Conservation (phyloP, 768 basidiomycete genomes). For the Porphyrellus cyaneotinctus region DNA sequence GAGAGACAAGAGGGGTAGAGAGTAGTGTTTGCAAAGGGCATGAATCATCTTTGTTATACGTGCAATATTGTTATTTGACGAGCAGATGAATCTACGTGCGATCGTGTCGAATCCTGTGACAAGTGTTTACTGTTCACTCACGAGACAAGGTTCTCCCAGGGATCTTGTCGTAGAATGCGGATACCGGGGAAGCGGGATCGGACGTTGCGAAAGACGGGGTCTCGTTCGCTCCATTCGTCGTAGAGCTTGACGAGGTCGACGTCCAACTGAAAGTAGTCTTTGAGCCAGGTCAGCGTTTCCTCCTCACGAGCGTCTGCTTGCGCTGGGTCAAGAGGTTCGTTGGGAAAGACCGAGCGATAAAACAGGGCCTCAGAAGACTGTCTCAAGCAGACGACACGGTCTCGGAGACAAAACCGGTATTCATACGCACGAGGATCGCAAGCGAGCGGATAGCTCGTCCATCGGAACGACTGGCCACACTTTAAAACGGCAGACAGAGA, state of each 20-base stretch:
- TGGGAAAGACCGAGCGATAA: constrained; percentile 69
- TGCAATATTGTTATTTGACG: constrained; percentile 93
- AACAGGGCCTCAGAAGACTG: constrained; percentile 62
- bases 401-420: constrained; percentile 74
- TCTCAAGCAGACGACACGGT: constrained; percentile 80
- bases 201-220: constrained; percentile 68
- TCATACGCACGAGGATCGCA: constrained; percentile 43
- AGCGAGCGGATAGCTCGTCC: constrained; percentile 49
- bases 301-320: constrained; percentile 41
- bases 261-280: constrained; percentile 87
- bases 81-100: constrained; percentile 83
- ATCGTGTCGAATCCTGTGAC: constrained; percentile 10
- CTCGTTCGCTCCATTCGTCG: constrained; percentile 65
- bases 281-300: constrained; percentile 71
- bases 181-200: constrained; percentile 73
- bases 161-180: constrained; percentile 85
- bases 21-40: constrained; percentile 72
- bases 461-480: constrained; percentile 85
- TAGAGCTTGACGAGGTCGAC: constrained; percentile 71
- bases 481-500: constrained; percentile 74
- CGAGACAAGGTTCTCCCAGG: constrained; percentile 95
- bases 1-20: constrained; percentile 58
- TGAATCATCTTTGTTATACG: constrained; percentile 95
- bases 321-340: constrained; percentile 30
- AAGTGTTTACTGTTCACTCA: constrained; percentile 39